Percentiles rank a stretch among this genome's conserved stretches.
Evolutionary conservation across 2,329 filamentous ascomycete species (phyloP).

Genomic region (Grosmannia huntii): DNA sequence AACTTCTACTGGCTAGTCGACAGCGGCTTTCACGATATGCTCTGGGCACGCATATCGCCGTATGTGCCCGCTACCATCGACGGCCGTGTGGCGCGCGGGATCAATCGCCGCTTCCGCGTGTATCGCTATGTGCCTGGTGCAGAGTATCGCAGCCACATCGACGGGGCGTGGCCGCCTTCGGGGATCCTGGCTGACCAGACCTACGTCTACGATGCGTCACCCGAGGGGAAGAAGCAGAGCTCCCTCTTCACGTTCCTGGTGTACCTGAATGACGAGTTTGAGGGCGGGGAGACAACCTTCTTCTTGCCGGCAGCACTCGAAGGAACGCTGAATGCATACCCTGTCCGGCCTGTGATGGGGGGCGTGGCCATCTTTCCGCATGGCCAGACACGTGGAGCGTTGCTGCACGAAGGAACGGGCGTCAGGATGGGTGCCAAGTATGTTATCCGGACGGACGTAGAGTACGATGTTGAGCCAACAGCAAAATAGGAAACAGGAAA

Average conservation of each 20-base stretch:
- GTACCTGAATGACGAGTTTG: conserved; percentile 60
- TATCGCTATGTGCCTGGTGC: conserved; percentile 63
- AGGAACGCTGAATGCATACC: conserved; percentile 56
- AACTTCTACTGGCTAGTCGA: conserved; percentile 66
- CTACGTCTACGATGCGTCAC: conserved; percentile 57
- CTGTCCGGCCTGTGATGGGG: conserved; percentile 56
- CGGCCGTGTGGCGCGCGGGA: conserved; percentile 44
- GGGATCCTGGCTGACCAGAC: conserved; percentile 43
- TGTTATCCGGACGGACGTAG: conserved; percentile 57
- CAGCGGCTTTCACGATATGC: conserved; percentile 44
- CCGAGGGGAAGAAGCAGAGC: conserved; percentile 44
- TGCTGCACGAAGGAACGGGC: conserved; percentile 59
- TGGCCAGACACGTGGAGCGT: conserved; percentile 50
- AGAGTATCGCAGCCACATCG: conserved; percentile 58
- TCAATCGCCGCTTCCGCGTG: conserved; percentile 58
- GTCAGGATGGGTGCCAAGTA: conserved; percentile 55
- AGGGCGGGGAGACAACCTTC: conserved; percentile 59
- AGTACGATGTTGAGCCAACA: conserved; percentile 47
- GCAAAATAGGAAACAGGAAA: too few relatives aligned
- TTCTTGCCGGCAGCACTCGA: conserved; percentile 53
- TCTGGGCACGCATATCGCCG: conserved; percentile 48
- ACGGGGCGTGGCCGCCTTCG: conserved; percentile 62
- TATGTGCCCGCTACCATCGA: conserved; percentile 43
- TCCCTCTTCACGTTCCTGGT: conserved; percentile 58
- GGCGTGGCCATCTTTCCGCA: conserved; percentile 57